Conservation (phyloP, 2,329 filamentous ascomycete species). For the Colletotrichum phormii region DNA sequence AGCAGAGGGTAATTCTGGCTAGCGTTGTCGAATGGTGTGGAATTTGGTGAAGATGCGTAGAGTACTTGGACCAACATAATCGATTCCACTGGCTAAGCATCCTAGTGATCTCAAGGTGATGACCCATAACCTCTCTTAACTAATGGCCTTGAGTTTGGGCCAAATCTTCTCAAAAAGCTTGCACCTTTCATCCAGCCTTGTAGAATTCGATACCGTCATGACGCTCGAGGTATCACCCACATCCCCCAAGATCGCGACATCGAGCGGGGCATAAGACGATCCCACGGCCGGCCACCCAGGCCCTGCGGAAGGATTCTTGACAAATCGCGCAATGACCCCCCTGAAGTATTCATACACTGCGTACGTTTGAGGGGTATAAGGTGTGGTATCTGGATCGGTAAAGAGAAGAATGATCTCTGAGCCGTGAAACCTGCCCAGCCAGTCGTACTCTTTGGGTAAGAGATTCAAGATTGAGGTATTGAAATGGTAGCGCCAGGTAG, state of each 20-base stretch:
- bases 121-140: no score
- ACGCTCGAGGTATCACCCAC: constrained; percentile 8
- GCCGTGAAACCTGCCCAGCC: constrained; percentile 43
- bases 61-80: no score
- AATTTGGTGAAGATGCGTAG: no score
- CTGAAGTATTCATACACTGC: constrained; percentile 41
- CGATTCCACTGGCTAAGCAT: no score
- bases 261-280: constrained; percentile 38
- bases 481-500: constrained; percentile 44
- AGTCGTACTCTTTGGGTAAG: constrained; percentile 38
- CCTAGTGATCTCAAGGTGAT: no score
- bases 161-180: constrained; percentile 37
- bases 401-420: constrained; percentile 43
- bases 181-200: constrained; percentile 39
- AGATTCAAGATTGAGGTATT: constrained; percentile 41
- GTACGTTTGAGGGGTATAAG: constrained; percentile 39
- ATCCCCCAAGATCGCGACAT: constrained; percentile 41
- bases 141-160: constrained; percentile 31
- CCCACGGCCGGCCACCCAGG: constrained; percentile 43
- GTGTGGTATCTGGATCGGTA: constrained; percentile 33
- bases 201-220: constrained; percentile 37
- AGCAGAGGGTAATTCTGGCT: background rate
- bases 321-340: constrained; percentile 40
- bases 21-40: background rate
- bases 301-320: constrained; percentile 40